Percentiles rank a stretch among this genome's conserved stretches.
These are phyloP conservation scores for Pyrus betulifolia DNA, from an alignment of 306 rosid genomes.

Conservation along the genomic window DNA sequence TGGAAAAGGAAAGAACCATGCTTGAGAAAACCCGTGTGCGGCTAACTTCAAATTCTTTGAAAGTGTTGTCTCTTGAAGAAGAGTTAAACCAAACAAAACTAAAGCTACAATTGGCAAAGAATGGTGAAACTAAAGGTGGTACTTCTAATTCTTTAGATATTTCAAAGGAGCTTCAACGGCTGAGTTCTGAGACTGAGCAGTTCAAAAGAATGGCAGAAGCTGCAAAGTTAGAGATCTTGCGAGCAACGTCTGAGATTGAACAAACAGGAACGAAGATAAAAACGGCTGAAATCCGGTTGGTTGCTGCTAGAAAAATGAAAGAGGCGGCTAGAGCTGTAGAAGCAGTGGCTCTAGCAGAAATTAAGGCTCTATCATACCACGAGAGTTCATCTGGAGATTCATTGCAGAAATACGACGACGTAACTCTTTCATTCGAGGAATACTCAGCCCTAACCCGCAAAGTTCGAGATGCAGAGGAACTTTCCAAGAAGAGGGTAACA, in stretches of 20 bases:
- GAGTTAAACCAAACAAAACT: constrained; percentile 65
- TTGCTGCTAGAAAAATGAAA: constrained; percentile 91
- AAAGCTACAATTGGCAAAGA: constrained; percentile 55
- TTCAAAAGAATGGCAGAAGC: constrained; percentile 71
- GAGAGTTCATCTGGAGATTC: constrained; percentile 31
- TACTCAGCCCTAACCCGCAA: constrained; percentile 49
- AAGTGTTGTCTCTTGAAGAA: constrained; percentile 63
- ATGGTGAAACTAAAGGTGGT: constrained; percentile 40
- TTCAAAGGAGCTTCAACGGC: constrained; percentile 55
- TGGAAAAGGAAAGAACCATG: constrained; percentile 63
- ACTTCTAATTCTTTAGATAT: constrained; percentile 40
- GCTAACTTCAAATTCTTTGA: constrained; percentile 55
- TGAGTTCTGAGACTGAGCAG: constrained; percentile 65
- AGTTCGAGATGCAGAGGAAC: constrained; percentile 59
- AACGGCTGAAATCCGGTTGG: constrained; percentile 71
- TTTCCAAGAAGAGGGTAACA: constrained; percentile 46
- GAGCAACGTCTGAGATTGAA: constrained; percentile 71
- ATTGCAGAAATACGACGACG: constrained; percentile 29
- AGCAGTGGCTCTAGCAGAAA: constrained; percentile 65
- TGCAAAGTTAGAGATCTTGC: constrained; percentile 49
- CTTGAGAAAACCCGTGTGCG: constrained; percentile 79
- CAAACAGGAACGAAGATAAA: constrained; percentile 57
- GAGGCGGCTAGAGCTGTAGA: constrained; percentile 93
- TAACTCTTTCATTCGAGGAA: constrained; percentile 73
- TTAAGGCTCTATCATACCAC: constrained; percentile 50